Base-by-base conservation (phyloP, 2,329 filamentous ascomycete genomes). In the Talaromyces sp. region DNA sequence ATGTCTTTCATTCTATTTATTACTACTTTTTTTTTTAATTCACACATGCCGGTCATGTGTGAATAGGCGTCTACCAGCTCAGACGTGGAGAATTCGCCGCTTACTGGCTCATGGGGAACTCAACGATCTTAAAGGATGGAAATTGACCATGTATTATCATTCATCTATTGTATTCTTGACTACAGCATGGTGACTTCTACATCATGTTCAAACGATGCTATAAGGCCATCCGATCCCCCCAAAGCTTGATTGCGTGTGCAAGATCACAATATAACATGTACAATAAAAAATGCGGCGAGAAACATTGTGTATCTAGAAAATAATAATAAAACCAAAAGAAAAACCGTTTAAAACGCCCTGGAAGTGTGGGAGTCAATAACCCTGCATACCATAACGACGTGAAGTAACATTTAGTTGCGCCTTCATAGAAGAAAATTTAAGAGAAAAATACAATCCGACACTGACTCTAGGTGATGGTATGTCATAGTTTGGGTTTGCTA, bases 401-500 rank as follows among this genome's bases (percentile, higher is more conserved):
- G 44, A 47, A 27, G n/a, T 5, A 47, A 23, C 8, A 18, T 27
- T 10, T 27, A 47, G 3, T 27, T 23, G n/a, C 8, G 44, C 44
- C 44, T 18, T 10, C 18, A 47, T 23, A 47, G 44, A 14, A 5
- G 5, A 14, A 9, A 47, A 23, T 47, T 47, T 7, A 42, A 42
- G 40, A 16, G 42, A 47, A 10, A 47, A 47, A 60, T 56, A 50
- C 23, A 59, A 27, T 51, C 40, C n/a, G 40, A 40, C 30, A 23
- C 23, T 56, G 18, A 5, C 50, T 53, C 50, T 53, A 30, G 50
- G 50, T 18, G 42, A 44, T 36, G 14, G 42, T 42, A 36, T 33
- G 61, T 71, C 65, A 84, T 56, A 85, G 71, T 68, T 83, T 85
- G 3, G 82, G 70, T 68, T 82, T 82, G 31, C 69, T 68, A 18